Percentiles rank a stretch among this genome's conserved stretches.
Conservation (phyloP, 768 basidiomycete species). For the Rhodotorula diobovata region DNA sequence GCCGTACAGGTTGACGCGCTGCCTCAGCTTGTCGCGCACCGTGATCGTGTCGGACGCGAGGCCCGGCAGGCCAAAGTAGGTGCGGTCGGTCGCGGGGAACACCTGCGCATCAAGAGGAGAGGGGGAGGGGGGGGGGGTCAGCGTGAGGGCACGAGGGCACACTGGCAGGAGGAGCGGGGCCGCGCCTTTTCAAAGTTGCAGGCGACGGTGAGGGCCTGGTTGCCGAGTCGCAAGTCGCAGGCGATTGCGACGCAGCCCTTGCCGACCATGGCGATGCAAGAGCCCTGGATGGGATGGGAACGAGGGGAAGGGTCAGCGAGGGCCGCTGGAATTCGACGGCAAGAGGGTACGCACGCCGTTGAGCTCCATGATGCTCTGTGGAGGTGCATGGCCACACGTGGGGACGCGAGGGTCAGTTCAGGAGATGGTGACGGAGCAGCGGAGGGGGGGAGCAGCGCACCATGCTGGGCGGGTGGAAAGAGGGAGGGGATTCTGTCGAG, state of each 20-base stretch:
- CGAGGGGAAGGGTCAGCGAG: not conserved
- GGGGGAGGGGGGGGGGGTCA: not conserved
- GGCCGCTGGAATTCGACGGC: rapidly evolving
- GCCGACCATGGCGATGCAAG: slow-evolving; percentile 97
- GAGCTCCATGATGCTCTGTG: slow-evolving; percentile 38
- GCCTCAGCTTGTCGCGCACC: slow-evolving; percentile 86
- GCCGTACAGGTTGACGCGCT: slow-evolving; percentile 96
- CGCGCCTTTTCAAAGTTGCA: slow-evolving; percentile 89
- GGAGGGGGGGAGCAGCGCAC: not conserved
- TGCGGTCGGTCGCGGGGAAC: slow-evolving; percentile 86
- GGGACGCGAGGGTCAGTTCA: no score
- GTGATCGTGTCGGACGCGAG: slow-evolving; percentile 90
- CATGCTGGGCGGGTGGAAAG: not conserved
- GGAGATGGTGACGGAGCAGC: not conserved
- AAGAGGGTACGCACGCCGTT: slow-evolving; percentile 29
- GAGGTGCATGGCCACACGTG: no score
- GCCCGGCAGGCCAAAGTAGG: slow-evolving; percentile 86
- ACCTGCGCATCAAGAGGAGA: slow-evolving; percentile 55
- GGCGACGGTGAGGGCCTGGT: slow-evolving; percentile 76
- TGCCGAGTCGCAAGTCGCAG: slow-evolving; percentile 85
- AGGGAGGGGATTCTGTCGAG: not conserved
- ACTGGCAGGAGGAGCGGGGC: not conserved
- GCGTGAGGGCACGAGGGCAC: not conserved
- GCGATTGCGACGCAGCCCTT: slow-evolving; percentile 99
- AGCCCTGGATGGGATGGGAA: slow-evolving; percentile 60